A percentile compares a stretch with the other conserved stretches of the same genome.
These are phyloP conservation scores for Basipetospora sp. DNA, from an alignment of 2,329 filamentous ascomycete species.

Conservation along the genomic window DNA sequence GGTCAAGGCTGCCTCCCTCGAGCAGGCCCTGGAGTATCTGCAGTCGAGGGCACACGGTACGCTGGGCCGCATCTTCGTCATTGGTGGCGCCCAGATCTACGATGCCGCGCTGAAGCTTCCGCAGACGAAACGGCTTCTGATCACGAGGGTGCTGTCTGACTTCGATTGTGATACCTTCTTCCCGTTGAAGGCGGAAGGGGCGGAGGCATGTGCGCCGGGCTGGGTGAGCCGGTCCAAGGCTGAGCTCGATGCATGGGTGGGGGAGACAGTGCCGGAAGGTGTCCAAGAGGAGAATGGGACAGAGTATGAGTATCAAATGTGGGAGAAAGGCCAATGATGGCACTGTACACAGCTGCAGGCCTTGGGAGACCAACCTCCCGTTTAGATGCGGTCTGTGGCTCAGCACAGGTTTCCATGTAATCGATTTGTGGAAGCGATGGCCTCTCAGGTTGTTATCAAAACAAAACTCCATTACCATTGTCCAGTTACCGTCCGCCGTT, in stretches of 20 bases:
- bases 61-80: slow-evolving; percentile 59
- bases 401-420: no score
- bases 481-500: slow-evolving; percentile 1
- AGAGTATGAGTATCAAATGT: slow-evolving; percentile 60
- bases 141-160: slow-evolving; percentile 53
- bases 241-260: slow-evolving; percentile 48
- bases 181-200: slow-evolving; percentile 36
- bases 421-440: no score
- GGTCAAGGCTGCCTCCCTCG: slow-evolving; percentile 43
- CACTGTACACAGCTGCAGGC: no score
- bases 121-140: slow-evolving; percentile 47
- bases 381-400: no score
- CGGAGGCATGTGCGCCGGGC: slow-evolving; percentile 15
- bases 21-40: slow-evolving; percentile 39
- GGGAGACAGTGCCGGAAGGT: slow-evolving; percentile 44
- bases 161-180: slow-evolving; percentile 70
- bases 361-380: no score
- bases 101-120: slow-evolving; percentile 46
- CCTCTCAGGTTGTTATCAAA: not conserved
- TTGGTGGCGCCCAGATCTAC: slow-evolving; percentile 84
- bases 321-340: slow-evolving; percentile 32
- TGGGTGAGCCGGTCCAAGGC: slow-evolving; percentile 41
- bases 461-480: slow-evolving; percentile 1
- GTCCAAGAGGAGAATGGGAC: slow-evolving; percentile 48
- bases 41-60: slow-evolving; percentile 18